These are phyloP conservation scores for Kodamaea jinghongensis DNA, from an alignment of 805 yeast genomes.

Conservation along the genomic window DNA sequence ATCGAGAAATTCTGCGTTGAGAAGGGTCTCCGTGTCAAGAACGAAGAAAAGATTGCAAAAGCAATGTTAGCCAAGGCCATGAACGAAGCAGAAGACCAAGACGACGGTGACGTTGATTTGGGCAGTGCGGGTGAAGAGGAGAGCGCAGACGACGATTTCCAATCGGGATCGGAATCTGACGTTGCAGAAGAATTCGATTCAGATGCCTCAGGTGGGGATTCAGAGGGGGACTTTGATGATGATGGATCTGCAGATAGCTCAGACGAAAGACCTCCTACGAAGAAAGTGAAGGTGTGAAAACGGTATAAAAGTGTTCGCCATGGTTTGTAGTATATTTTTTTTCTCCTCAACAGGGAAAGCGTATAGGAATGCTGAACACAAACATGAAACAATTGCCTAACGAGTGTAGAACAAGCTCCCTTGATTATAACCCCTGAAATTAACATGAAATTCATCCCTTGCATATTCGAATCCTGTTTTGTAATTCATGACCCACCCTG, in stretches of 20 bases:
- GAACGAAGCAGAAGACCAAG: constrained; percentile 56
- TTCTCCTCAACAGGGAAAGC: background rate
- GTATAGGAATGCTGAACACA: background rate
- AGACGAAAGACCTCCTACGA: constrained; percentile 16
- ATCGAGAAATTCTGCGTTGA: constrained; percentile 74
- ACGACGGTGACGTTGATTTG: constrained; percentile 47
- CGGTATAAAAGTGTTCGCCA: background rate
- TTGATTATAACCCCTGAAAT: too few species aligned
- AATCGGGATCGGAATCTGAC: constrained; percentile 59
- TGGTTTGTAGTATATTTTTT: background rate
- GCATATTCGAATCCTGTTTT: too few species aligned
- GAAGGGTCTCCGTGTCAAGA: constrained; percentile 76
- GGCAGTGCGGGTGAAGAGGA: constrained; percentile 81
- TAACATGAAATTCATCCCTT: too few species aligned
- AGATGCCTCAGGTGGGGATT: constrained; percentile 44
- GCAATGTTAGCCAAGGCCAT: constrained; percentile 74
- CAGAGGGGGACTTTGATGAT: constrained; percentile 23
- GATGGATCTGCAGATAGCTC: constrained; percentile 5
- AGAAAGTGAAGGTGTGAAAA: constrained; percentile 16
- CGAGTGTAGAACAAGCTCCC: too few species aligned
- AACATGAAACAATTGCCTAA: too few species aligned
- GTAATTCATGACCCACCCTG: too few species aligned
- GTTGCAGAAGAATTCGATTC: constrained; percentile 85
- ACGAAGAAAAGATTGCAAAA: constrained; percentile 87
- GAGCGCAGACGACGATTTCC: constrained; percentile 84